A percentile compares a stretch with the other conserved stretches of the same genome.
These are phyloP conservation scores for Ceratobasidium sp. DNA, from an alignment of 1,284 basidiomycete genomes.

Conservation along the genomic window DNA sequence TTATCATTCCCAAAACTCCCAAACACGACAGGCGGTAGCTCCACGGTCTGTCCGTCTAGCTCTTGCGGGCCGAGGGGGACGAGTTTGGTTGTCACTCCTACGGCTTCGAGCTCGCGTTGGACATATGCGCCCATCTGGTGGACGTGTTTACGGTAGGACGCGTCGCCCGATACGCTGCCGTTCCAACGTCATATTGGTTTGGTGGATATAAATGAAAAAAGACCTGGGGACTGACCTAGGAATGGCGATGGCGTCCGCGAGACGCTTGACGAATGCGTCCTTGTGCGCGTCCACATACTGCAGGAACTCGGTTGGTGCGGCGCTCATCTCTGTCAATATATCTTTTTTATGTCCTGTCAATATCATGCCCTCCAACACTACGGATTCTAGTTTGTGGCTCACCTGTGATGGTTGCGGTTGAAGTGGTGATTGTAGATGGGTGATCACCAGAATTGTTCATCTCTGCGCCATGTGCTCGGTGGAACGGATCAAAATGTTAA, in stretches of 20 bases:
- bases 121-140: slow-evolving; percentile 87
- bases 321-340: slow-evolving; percentile 37
- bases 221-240: slow-evolving; percentile 72
- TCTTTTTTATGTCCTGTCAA: background rate
- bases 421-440: background rate
- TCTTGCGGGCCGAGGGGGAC: slow-evolving; percentile 83
- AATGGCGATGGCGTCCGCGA: slow-evolving; percentile 87
- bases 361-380: too few relatives aligned
- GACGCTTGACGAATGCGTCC: slow-evolving; percentile 77
- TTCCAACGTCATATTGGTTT: slow-evolving; percentile 48
- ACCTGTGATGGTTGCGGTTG: slow-evolving; percentile 21
- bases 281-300: slow-evolving; percentile 77
- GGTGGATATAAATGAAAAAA: slow-evolving; percentile 47
- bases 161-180: slow-evolving; percentile 72
- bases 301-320: slow-evolving; percentile 62
- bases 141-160: slow-evolving; percentile 75
- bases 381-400: background rate
- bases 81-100: slow-evolving; percentile 80
- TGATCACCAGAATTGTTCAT: slow-evolving; percentile 21
- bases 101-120: slow-evolving; percentile 71
- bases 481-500: slow-evolving; percentile 7
- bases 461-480: slow-evolving; percentile 22
- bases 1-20: slow-evolving; percentile 86
- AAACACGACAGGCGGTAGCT: slow-evolving; percentile 89
- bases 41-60: slow-evolving; percentile 80